A percentile compares a stretch with the other conserved stretches of the same genome.
Evolutionary conservation across 805 yeast species (phyloP).

Genomic region (Candida railenensis): DNA sequence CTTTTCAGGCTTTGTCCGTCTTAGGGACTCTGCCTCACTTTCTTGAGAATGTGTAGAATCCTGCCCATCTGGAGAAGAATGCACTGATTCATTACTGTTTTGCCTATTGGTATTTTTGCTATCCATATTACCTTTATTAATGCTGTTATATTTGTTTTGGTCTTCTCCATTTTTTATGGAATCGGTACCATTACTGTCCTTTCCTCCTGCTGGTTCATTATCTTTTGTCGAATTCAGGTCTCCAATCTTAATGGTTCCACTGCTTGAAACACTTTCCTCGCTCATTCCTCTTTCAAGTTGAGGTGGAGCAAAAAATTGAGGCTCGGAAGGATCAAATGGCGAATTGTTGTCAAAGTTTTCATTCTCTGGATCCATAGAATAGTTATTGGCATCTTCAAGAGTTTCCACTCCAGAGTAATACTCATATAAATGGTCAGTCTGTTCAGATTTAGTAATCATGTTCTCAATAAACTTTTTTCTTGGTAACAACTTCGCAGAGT

Average conservation of each 20-base stretch:
- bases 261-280: slow-evolving; percentile 1
- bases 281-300: slow-evolving; percentile 16
- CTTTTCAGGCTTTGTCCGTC: not conserved
- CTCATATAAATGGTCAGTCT: slow-evolving; percentile 87
- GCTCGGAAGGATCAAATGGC: slow-evolving; percentile 87
- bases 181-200: not conserved
- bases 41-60: not conserved
- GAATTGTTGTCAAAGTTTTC: slow-evolving; percentile 46
- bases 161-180: too few relatives aligned
- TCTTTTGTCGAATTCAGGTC: slow-evolving; percentile 4
- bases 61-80: too few relatives aligned
- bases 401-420: slow-evolving; percentile 81
- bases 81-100: not conserved
- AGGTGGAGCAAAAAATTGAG: slow-evolving; percentile 74
- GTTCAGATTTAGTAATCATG: slow-evolving; percentile 76
- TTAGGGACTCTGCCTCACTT: not conserved
- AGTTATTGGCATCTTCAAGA: slow-evolving; percentile 52
- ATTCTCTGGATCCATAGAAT: slow-evolving; percentile 44
- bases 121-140: too few relatives aligned
- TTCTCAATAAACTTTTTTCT: slow-evolving; percentile 64
- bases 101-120: too few relatives aligned
- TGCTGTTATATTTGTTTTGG: too few relatives aligned
- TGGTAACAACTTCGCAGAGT: slow-evolving; percentile 42
- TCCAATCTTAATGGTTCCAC: not conserved
- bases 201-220: slow-evolving; percentile 4